phyloP scores from a whole-genome alignment of 805 yeast species.

The Wickerhamiella occidentalis region DNA sequence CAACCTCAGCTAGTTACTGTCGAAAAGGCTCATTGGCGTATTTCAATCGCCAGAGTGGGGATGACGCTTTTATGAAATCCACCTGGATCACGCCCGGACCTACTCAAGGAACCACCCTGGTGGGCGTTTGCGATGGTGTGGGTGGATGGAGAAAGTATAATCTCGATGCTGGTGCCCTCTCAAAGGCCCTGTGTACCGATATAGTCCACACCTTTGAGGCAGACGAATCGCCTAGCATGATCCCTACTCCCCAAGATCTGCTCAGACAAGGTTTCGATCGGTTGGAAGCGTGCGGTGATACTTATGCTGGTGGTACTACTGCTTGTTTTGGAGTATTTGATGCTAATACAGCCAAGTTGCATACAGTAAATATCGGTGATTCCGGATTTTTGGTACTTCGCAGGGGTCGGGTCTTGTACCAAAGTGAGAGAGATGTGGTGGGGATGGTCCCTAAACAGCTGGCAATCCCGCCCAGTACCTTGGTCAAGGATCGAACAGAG shows the following conservation, averaged over 20 bases:
- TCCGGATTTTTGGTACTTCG: conserved; percentile 89
- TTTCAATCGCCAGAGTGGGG: conserved; percentile 17
- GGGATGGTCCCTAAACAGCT: conserved; percentile 70
- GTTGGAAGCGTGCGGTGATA: conserved; percentile 43
- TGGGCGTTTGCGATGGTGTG: conserved; percentile 68
- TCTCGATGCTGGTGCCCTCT: conserved; percentile 75
- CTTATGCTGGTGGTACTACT: conserved; percentile 87
- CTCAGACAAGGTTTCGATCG: conserved; percentile 45
- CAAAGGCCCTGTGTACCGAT: conserved; percentile 59
- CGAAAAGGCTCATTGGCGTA: conserved; percentile 19
- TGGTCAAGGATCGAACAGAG: conserved; percentile 8
- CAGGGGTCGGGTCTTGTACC: conserved; percentile 38
- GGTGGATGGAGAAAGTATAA: conserved; percentile 97
- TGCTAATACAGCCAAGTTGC: conserved; percentile 39
- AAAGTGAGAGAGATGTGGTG: conserved; percentile 16
- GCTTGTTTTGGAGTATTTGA: conserved; percentile 66
- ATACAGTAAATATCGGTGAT: conserved; percentile 79
- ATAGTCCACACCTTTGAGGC: conserved; percentile 35
- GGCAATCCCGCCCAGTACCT: conserved; percentile 63
- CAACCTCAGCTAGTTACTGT: conserved; percentile 17
- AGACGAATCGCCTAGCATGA: conserved; percentile 13
- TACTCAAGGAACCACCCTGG: conserved; percentile 17
- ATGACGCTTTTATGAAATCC: conserved; percentile 17
- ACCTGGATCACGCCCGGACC: conserved; percentile 21
- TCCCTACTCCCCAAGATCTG: conserved; percentile 35